Percentiles rank a stretch among this genome's conserved stretches.
phyloP scores from a whole-genome alignment of 2,329 filamentous ascomycete genomes.

The Didymella sp. region DNA sequence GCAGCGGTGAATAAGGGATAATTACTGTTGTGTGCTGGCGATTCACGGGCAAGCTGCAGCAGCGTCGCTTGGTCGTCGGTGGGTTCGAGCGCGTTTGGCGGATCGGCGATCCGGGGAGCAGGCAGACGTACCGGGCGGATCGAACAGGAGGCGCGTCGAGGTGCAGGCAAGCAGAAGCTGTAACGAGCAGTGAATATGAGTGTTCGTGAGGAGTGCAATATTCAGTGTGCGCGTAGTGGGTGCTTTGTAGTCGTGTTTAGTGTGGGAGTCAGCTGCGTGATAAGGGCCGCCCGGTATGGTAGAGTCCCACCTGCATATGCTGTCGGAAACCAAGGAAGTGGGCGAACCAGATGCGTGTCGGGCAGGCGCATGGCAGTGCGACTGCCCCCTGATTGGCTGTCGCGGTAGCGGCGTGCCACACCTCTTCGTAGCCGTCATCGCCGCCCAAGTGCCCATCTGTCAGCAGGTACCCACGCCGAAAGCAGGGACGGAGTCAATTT shows the following conservation, averaged over 20 bases:
- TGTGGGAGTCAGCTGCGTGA: constrained; percentile 19
- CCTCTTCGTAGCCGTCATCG: constrained; percentile 17
- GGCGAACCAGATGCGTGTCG: constrained; percentile 16
- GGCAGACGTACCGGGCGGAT: constrained; percentile 10
- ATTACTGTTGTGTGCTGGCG: constrained; percentile 27
- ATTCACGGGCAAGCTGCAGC: constrained; percentile 41
- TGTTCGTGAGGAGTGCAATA: constrained; percentile 9
- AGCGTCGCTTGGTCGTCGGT: constrained; percentile 17
- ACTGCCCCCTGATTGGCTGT: constrained; percentile 12
- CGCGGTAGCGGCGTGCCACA: constrained; percentile 5
- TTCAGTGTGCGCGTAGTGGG: constrained; percentile 20
- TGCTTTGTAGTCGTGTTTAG: constrained; percentile 16
- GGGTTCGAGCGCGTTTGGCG: constrained; percentile 20
- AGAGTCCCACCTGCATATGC: constrained; percentile 13
- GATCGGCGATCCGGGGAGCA: constrained; percentile 38
- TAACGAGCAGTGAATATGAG: constrained; percentile 8
- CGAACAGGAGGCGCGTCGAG: constrained; percentile 18
- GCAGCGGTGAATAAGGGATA: constrained; percentile 24
- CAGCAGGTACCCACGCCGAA: constrained; percentile 19
- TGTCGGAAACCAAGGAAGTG: constrained; percentile 18
- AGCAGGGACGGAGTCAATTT: constrained; percentile 11
- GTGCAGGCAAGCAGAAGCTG: constrained; percentile 11
- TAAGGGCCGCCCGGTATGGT: constrained; percentile 15
- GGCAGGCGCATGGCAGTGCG: constrained; percentile 18
- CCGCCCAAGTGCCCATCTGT: constrained; percentile 9